Conservation (phyloP, 2,329 filamentous ascomycete genomes). For the Colletotrichum ledebouriae region DNA sequence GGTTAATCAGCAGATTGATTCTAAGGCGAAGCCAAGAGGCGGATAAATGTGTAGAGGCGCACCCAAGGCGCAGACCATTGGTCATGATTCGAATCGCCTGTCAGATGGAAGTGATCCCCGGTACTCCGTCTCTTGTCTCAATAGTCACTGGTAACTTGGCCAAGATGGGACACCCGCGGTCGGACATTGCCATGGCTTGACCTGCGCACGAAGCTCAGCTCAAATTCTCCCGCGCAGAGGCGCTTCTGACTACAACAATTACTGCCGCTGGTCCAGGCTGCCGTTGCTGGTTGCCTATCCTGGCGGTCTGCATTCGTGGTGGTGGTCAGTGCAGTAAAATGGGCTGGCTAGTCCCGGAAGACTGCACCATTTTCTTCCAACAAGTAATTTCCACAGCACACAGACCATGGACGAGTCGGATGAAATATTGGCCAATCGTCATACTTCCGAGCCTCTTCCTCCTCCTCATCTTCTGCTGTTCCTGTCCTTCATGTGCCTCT, state of each 20-base stretch:
- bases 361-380: slow-evolving; percentile 10
- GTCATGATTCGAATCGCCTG: neutral
- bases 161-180: neutral
- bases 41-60: neutral
- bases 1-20: neutral
- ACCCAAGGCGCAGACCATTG: slow-evolving; percentile 23
- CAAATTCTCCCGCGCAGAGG: no score
- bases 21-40: slow-evolving; percentile 8
- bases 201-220: neutral
- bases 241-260: neutral
- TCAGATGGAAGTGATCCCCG: slow-evolving; percentile 5
- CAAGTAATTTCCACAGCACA: slow-evolving; percentile 40
- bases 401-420: slow-evolving; percentile 9
- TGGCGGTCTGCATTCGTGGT: slow-evolving; percentile 19
- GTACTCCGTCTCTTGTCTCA: neutral
- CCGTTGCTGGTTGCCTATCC: slow-evolving; percentile 16
- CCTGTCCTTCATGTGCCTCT: neutral
- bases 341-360: neutral
- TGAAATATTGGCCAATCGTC: slow-evolving; percentile 29
- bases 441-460: slow-evolving; percentile 5
- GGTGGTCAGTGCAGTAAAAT: slow-evolving; percentile 31
- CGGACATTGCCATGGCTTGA: neutral
- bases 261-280: slow-evolving; percentile 11
- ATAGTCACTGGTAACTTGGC: neutral
- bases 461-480: slow-evolving; percentile 7